These are phyloP conservation scores for Eruca vesicaria DNA, from an alignment of 441 rosid species.

Conservation along the genomic window DNA sequence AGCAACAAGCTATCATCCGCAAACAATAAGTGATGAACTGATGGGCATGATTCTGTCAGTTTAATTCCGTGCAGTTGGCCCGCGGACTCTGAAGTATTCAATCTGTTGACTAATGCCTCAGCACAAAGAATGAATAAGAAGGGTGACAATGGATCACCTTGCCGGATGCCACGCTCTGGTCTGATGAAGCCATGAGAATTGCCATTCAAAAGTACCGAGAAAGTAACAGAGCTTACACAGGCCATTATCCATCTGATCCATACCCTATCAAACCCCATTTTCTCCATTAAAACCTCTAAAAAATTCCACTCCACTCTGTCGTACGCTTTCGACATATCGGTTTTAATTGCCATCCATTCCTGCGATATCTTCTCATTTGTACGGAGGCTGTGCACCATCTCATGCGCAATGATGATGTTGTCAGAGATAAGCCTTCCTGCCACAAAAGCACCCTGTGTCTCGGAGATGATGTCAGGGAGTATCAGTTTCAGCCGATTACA, in stretches of 20 bases:
- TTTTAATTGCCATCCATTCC: background rate
- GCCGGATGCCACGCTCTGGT: background rate
- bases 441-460: background rate
- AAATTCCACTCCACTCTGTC: background rate
- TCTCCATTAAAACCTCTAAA: background rate
- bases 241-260: background rate
- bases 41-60: background rate
- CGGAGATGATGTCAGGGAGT: background rate
- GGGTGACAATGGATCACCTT: background rate
- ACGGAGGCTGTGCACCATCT: background rate
- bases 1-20: background rate
- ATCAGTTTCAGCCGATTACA: background rate
- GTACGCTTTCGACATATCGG: background rate
- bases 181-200: background rate
- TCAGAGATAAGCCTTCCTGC: background rate
- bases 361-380: background rate
- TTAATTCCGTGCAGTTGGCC: background rate
- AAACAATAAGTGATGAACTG: background rate
- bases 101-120: background rate
- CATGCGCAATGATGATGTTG: background rate
- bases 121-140: background rate
- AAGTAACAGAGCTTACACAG: background rate
- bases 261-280: background rate
- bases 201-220: background rate
- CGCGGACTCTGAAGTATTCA: background rate